Percentiles rank a stretch among this genome's conserved stretches.
phyloP scores from a whole-genome alignment of 441 rosid genomes.

The Dalechampia spathulata region DNA sequence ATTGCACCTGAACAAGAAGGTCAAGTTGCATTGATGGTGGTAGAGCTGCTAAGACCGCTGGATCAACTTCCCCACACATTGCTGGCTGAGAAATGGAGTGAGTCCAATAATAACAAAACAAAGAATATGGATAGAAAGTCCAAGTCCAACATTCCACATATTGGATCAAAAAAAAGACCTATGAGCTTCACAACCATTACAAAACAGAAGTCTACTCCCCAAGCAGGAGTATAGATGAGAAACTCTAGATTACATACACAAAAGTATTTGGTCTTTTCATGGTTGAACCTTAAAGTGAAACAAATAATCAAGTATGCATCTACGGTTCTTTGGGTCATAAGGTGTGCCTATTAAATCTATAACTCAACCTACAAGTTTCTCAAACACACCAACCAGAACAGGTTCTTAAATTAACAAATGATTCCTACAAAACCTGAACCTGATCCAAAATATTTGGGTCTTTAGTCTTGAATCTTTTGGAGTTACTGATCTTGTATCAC shows the following conservation, averaged over 20 bases:
- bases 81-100: slow-evolving; percentile 49
- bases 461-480: not conserved
- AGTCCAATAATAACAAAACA: not conserved
- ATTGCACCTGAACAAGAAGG: slow-evolving; percentile 82
- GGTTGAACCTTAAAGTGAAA: not conserved
- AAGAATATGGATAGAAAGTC: not conserved
- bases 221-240: not conserved
- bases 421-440: not conserved
- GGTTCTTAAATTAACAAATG: too few species aligned
- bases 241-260: not conserved
- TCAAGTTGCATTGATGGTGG: slow-evolving; percentile 98
- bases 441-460: not conserved
- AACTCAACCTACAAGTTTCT: not conserved
- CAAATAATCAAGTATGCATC: slow-evolving; percentile 2
- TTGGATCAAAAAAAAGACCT: not conserved
- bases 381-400: not conserved
- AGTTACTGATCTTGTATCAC: not conserved
- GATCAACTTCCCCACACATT: slow-evolving; percentile 70
- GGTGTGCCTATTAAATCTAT: not conserved
- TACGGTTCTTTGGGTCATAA: not conserved
- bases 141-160: not conserved
- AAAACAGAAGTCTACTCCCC: not conserved
- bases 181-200: not conserved
- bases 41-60: slow-evolving; percentile 84
- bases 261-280: not conserved